Evolutionary conservation across 2,329 filamentous ascomycete species (phyloP), one percentile per base, ranked within the genome.

Genomic region (Scedosporium boydii): DNA sequence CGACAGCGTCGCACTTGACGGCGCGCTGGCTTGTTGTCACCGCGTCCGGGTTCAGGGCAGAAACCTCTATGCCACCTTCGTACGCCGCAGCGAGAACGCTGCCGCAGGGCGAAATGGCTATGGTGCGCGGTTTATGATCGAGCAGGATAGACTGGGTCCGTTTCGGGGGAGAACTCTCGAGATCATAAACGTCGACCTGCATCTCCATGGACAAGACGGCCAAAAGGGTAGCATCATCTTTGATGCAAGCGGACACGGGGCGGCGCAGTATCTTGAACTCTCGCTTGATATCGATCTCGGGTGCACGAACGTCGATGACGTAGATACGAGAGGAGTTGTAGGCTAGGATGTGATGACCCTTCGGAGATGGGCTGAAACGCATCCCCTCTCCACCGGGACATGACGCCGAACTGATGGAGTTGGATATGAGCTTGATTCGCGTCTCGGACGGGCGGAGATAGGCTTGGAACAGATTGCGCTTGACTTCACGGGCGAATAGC

Each of bases 251-350:
- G 4, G 90, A 86, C 21, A 88, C 80, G 5, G 92, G 91, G 38
- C 90, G 83, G 60, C 91, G 83, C 65, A 88, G 77, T 56, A 93
- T 88, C 75, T 93, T 93, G 68, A 96, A 80, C 72, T 96, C 91
- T 66, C 91, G 83, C 70, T 83, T 84, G 38, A 93, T 87, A 14
- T 78, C 76, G 18, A 91, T 75, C 5, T 82, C 78, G 44, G 83
- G 74, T 1, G 78, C 78, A 23, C 82, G 81, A 3, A 90, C 78
- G 70, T 93, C 87, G 60, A 96, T 77, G 41, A 96, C 83, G 68
- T 93, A 89, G 66, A 96, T 90, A 63, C 91, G 82, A 12, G 91
- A 93, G 44, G 91, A 96, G 73, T 91, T 96, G 72, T 92, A 90
- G 60, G 89, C 91, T 48, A 96, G 81, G 34, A 96, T 76, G 67